Percentiles rank a stretch among this genome's conserved stretches.
These are phyloP conservation scores for Penicillium pancosmium DNA, from an alignment of 495 filamentous ascomycete genomes.

Conservation along the genomic window DNA sequence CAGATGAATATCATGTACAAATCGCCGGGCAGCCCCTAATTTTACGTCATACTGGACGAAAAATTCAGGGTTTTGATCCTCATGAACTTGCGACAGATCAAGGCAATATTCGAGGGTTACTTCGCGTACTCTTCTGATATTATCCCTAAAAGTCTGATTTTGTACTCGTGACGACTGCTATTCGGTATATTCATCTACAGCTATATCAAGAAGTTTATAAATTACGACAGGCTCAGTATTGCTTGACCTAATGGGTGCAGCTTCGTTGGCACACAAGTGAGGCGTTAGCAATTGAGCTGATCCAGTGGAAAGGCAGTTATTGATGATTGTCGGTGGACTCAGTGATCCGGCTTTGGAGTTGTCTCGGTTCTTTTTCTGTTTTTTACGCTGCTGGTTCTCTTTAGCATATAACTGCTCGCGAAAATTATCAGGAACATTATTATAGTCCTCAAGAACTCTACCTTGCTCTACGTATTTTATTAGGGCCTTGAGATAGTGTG, in stretches of 20 bases:
- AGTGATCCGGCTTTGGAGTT: constrained; percentile 3
- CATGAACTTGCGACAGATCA: constrained; percentile 6
- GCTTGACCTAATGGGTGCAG: not conserved
- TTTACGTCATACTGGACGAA: constrained; percentile 13
- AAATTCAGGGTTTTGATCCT: constrained; percentile 9
- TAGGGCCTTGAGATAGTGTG: constrained; percentile 13
- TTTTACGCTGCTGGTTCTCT: constrained; percentile 11
- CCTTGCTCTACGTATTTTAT: constrained; percentile 14
- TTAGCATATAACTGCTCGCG: constrained; percentile 17
- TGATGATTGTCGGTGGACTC: constrained; percentile 9
- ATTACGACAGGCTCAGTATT: constrained; percentile 6
- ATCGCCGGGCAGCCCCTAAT: constrained; percentile 8
- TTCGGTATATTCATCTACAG: constrained; percentile 13
- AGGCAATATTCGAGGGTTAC: constrained; percentile 10
- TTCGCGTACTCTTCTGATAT: constrained; percentile 10
- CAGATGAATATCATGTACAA: not conserved
- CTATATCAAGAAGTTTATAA: constrained; percentile 7
- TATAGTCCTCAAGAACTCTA: constrained; percentile 5
- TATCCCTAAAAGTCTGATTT: constrained; percentile 6
- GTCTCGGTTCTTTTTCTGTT: constrained; percentile 6
- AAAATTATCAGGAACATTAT: constrained; percentile 13
- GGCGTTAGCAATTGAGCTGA: not conserved
- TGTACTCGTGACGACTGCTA: constrained; percentile 11
- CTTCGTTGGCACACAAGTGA: not conserved
- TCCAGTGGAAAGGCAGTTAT: not conserved